Conservation (phyloP, 2,329 filamentous ascomycete genomes). For the Raffaelea arxii region DNA sequence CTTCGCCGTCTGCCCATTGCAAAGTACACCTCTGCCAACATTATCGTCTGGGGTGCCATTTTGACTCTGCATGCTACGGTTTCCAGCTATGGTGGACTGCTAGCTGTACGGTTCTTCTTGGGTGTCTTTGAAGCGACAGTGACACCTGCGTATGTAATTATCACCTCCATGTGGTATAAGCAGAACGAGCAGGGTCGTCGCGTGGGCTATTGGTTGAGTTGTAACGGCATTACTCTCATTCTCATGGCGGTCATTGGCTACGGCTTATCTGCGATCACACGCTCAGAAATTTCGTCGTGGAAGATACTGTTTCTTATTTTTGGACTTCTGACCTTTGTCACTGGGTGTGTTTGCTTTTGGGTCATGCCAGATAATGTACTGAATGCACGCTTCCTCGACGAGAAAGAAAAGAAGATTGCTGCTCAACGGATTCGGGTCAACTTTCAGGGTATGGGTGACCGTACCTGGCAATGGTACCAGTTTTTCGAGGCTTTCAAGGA, state of each 20-base stretch:
- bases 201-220: constrained; percentile 14
- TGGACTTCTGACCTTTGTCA: constrained; percentile 17
- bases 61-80: constrained; percentile 18
- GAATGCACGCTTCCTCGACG: constrained; percentile 12
- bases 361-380: constrained; percentile 12
- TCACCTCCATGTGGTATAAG: constrained; percentile 19
- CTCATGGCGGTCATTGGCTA: constrained; percentile 12
- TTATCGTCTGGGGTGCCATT: constrained; percentile 12
- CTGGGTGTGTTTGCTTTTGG: constrained; percentile 15
- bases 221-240: constrained; percentile 6
- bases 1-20: constrained; percentile 9
- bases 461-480: constrained; percentile 8
- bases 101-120: constrained; percentile 17
- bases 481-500: constrained; percentile 9
- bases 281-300: constrained; percentile 11
- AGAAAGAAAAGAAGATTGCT: constrained; percentile 16
- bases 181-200: constrained; percentile 21
- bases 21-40: constrained; percentile 9
- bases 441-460: constrained; percentile 10
- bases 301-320: constrained; percentile 19
- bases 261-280: constrained; percentile 13
- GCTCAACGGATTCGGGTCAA: constrained; percentile 16
- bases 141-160: constrained; percentile 16
- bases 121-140: constrained; percentile 18
- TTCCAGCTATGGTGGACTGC: constrained; percentile 17